Evolutionary conservation across 2,329 filamentous ascomycete genomes (phyloP), one percentile per base, ranked within the genome.

Genomic region (Stemphylium lycopersici): DNA sequence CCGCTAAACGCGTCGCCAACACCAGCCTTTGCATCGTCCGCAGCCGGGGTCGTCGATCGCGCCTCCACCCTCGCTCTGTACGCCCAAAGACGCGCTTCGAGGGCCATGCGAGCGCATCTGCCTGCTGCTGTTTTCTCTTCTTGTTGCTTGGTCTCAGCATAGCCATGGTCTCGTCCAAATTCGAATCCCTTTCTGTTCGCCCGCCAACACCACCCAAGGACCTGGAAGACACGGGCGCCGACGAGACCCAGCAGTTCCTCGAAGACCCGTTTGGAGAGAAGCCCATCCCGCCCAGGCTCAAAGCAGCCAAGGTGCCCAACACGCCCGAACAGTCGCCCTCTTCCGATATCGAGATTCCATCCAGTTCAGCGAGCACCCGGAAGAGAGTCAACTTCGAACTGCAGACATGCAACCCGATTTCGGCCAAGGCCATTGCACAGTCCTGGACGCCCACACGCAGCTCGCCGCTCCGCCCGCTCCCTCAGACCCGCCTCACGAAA

Each of bases 331-430:
- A 77, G 44, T 79, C 80, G 37, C 74, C 78, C 4, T 77, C 78
- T 6, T 77, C 76, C 3, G 73, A 77, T 40, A 76, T 68, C 70
- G 69, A 58, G 52, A 56, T 60, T 64, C 63, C 67, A 18, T 67
- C 66, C 5, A 73, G 65, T 71, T 66, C 60, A 54, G 60, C 61
- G 1, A 70, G 45, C 73, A 71, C 47, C 69, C 77, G 72, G 70
- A 69, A 67, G 65, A 66, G 73, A 56, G 88, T 87, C 76, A 81
- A 81, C 62, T 88, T 90, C 60, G 84, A 81, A 55, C 87, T 88
- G 72, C 85, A 84, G 15, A 81, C 83, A 66, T 83, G 79, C 72
- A 79, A 81, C 11, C 81, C 82, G 40, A 83, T 83, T 63, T 81
- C 81, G 67, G 83, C 81, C 56, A 62, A 57, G 42, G 54, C 61